Percentiles rank a stretch among this genome's conserved stretches.
phyloP scores from a whole-genome alignment of 768 basidiomycete genomes.

The Lepiota venenata region DNA sequence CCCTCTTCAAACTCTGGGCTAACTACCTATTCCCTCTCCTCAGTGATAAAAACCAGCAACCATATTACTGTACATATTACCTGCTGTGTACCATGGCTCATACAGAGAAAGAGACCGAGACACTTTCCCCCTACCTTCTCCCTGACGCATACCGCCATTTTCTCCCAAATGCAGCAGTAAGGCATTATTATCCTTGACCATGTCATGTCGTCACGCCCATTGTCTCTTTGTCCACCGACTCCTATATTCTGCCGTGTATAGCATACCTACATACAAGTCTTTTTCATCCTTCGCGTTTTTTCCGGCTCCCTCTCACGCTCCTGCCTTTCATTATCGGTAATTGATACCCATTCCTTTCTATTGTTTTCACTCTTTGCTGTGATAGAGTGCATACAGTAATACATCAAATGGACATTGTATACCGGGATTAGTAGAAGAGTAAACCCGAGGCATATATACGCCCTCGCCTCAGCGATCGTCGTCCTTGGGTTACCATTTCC shows the following conservation, averaged over 20 bases:
- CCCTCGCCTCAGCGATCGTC: too few relatives aligned
- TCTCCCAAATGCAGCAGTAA: neutral
- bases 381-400: constrained; percentile 10
- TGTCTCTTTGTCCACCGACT: neutral
- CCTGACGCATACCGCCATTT: neutral
- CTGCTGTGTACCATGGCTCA: constrained; percentile 11
- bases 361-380: neutral
- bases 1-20: neutral
- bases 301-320: neutral
- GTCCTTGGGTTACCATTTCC: too few relatives aligned
- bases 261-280: neutral
- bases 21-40: neutral
- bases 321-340: neutral
- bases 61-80: constrained; percentile 11
- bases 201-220: constrained; percentile 3
- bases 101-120: constrained; percentile 10
- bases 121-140: constrained; percentile 4
- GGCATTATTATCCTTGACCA: neutral
- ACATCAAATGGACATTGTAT: neutral
- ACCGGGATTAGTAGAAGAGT: too few relatives aligned
- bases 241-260: neutral
- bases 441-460: neutral
- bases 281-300: neutral
- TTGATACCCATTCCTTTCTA: constrained; percentile 5
- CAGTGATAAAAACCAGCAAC: constrained; percentile 7